Conservation (phyloP, 768 basidiomycete genomes). For the Boletellus emodensis region DNA sequence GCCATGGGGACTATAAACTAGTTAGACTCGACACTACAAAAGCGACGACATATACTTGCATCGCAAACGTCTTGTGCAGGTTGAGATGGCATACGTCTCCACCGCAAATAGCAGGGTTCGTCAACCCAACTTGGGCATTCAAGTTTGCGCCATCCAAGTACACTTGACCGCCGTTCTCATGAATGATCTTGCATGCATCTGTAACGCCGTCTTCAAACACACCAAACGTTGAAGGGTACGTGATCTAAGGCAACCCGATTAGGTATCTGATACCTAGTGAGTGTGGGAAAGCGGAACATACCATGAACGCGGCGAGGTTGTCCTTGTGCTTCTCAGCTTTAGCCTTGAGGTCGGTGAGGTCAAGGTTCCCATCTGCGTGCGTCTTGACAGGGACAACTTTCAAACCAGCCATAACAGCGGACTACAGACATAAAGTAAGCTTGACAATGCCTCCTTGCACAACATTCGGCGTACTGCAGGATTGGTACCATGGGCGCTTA, state of each 20-base stretch:
- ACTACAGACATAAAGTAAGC: conserved; percentile 44
- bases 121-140: conserved; percentile 90
- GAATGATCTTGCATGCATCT: conserved; percentile 89
- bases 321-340: conserved; percentile 93
- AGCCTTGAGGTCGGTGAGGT: conserved; percentile 75
- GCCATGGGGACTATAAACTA: conserved; percentile 73
- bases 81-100: conserved; percentile 99
- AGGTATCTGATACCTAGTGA: background rate
- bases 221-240: conserved; percentile 96
- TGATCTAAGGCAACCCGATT: conserved; percentile 54
- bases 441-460: background rate
- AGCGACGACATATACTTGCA: conserved; percentile 45
- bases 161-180: conserved; percentile 94
- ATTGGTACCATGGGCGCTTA: conserved; percentile 98
- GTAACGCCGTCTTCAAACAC: conserved; percentile 93
- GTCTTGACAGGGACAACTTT: conserved; percentile 97
- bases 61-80: conserved; percentile 96
- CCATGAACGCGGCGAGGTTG: conserved; percentile 95
- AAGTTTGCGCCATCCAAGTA: conserved; percentile 95
- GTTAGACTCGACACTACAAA: background rate
- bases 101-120: conserved; percentile 91
- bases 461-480: conserved; percentile 68
- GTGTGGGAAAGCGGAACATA: conserved; percentile 29
- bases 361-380: conserved; percentile 80
- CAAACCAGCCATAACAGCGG: conserved; percentile 94